These are phyloP conservation scores for Cercospora canescens DNA, from an alignment of 2,329 filamentous ascomycete species.

Conservation along the genomic window DNA sequence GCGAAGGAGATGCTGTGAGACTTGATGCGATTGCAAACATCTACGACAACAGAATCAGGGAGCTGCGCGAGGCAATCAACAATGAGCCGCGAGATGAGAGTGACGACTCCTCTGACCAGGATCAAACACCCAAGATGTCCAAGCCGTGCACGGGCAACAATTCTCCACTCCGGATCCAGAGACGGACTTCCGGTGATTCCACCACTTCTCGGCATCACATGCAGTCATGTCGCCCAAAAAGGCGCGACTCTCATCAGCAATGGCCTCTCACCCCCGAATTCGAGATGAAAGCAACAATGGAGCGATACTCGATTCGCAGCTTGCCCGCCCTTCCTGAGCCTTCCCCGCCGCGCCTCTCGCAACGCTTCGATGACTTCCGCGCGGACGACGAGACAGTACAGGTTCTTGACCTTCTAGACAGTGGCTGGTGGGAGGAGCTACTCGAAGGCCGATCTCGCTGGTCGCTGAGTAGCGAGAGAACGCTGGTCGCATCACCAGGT, in stretches of 20 bases:
- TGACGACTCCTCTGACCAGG: neutral
- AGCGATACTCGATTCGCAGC: slow-evolving; percentile 1
- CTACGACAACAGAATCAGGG: slow-evolving; percentile 1
- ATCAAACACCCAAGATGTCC: neutral
- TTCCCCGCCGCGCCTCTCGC: neutral
- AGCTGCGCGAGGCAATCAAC: slow-evolving; percentile 7
- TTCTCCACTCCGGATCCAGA: neutral
- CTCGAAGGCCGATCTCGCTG: neutral
- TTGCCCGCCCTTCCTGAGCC: neutral
- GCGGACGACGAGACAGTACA: slow-evolving; percentile 1
- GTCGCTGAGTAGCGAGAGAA: slow-evolving; percentile 5
- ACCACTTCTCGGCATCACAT: neutral
- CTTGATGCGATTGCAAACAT: neutral
- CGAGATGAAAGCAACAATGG: slow-evolving; percentile 6
- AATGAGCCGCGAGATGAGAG: slow-evolving; percentile 8
- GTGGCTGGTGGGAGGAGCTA: slow-evolving; percentile 7
- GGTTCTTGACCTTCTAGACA: neutral
- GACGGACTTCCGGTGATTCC: neutral
- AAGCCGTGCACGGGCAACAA: neutral
- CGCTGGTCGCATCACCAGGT: neutral
- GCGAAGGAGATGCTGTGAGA: slow-evolving; percentile 2
- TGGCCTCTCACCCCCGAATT: slow-evolving; percentile 1
- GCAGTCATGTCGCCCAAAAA: neutral
- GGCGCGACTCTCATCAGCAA: slow-evolving; percentile 8
- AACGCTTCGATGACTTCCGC: neutral